Base-by-base conservation (phyloP, 2,329 filamentous ascomycete genomes). In the Periconia macrospinosa region DNA sequence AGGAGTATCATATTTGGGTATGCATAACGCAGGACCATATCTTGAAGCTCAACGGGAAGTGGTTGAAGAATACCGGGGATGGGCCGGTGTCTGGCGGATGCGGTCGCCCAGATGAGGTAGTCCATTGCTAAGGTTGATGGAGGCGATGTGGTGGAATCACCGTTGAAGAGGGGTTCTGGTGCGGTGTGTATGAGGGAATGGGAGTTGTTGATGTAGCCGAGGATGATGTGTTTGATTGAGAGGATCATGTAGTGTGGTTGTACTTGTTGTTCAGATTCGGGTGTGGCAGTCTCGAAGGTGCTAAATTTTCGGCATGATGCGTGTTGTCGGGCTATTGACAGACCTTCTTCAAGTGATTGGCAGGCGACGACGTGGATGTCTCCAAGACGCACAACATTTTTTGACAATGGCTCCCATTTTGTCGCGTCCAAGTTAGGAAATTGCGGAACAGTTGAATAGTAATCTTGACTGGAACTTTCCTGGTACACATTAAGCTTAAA, bases 111-210 rank as follows among this genome's bases (percentile, higher is more conserved):
- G 47, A 51, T 46, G 30, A 54, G 52, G 33, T 54, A 54, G 43
- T 54, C 35, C 30, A 54, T 42, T 50, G 52, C 52, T 30, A 51
- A 30, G 41, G 46, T 48, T 30, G 52, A 54, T 18, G 52, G 52
- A 35, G 52, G 52, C 30, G n/a, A 30, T 27, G 42, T 43, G 50
- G 18, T 37, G 19, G 40, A 43, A 42, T 52, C 27, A 41, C 52
- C 52, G 47, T 54, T 54, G 43, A 54, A 54, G 8, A 54, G 48
- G 10, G 52, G 48, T 33, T 54, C 47, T 51, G 52, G 52, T 42
- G 48, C 52, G 40, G 52, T 54, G 18, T 51, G 48, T 30, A 41
- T 33, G 19, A 54, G 48, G 30, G 43, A 45, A 41, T 18, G 6
- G 17, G n/a, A 43, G 19, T 15, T 18, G 18, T 42, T 51, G 27